These are phyloP conservation scores for Dothistroma septosporum DNA, from an alignment of 2,329 filamentous ascomycete species.

Conservation along the genomic window DNA sequence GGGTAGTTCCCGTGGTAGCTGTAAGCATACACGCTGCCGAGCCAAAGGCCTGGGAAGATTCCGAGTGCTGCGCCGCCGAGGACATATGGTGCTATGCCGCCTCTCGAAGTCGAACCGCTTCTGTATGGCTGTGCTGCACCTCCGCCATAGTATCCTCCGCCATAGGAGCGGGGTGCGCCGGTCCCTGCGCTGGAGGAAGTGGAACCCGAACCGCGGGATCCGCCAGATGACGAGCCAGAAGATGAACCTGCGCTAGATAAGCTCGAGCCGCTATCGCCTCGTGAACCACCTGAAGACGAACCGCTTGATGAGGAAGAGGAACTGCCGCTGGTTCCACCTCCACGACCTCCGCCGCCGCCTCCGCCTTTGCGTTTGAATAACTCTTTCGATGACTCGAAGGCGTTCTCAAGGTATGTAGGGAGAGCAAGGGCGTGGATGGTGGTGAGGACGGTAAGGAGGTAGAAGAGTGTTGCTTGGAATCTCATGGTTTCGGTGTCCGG, in stretches of 20 bases:
- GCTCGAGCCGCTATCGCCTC: conserved; percentile 11
- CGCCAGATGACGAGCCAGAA: conserved; percentile 6
- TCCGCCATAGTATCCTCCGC: conserved; percentile 65
- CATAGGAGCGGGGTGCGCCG: conserved; percentile 55
- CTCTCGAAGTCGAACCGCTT: conserved; percentile 11
- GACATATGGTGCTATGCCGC: conserved; percentile 52
- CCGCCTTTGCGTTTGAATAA: conserved; percentile 48
- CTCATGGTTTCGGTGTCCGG: conserved; percentile 31
- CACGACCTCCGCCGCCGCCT: conserved; percentile 42
- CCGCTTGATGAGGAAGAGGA: conserved; percentile 1
- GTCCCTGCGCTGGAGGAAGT: conserved; percentile 45
- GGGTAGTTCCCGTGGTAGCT: conserved; percentile 56
- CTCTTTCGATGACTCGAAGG: conserved; percentile 34
- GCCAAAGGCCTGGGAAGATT: conserved; percentile 64
- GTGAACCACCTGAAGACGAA: conserved; percentile 12
- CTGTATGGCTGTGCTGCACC: conserved; percentile 64
- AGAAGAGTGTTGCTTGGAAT: conserved; percentile 26
- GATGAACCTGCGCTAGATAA: conserved; percentile 25
- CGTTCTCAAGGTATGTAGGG: conserved; percentile 26
- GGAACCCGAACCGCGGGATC: conserved; percentile 23
- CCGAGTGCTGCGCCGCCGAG: conserved; percentile 46
- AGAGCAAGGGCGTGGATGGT: conserved; percentile 32
- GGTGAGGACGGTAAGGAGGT: conserved; percentile 30
- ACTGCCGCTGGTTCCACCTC: conserved; percentile 34
- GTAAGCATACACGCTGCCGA: conserved; percentile 60